Evolutionary conservation across 129 eudicot species (phyloP), one percentile per base, ranked within the genome.

Genomic region (Flaveria bidentis): DNA sequence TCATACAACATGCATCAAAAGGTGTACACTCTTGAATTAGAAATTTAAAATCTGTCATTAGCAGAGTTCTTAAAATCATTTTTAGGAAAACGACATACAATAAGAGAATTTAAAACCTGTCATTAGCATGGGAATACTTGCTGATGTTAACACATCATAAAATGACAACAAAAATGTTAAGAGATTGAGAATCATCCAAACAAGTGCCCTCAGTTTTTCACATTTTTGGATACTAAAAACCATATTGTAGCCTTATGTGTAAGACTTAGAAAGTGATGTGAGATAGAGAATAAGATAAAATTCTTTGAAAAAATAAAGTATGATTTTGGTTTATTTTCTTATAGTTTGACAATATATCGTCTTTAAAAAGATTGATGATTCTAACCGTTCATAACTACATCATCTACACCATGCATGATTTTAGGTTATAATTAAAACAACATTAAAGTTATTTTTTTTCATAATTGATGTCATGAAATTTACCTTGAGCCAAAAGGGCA

Each of bases 401-500:
- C 49, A 69, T 69, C 41, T 36, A 36, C 41, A 36, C 5, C 7
- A 36, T 45, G 53, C 67, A 71, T 28, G 20, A 78, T 61, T 70
- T 4, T 15, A 15, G 28, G 61, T 5, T 15, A 15, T 30, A 53
- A 66, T 30, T n/a, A 69, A 71, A 66, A 58, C 22, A 47, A 0
- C 17, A 1, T 15, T 20, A 23, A 23, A 16, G 2, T 49, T 2
- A 5, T 17, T 58, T 49, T 58, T 58, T 47, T 49, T 62, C 20
- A 64, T 50, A 70, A 67, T 36, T 22, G 61, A 28, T 44, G 33
- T 71, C 58, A 76, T 69, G 85, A 44, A 49, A 18, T 58, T 69
- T 84, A 92, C 97, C 96, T 92, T 89, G 66, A 92, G 96, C 97
- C 97, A 92, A 81, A 39, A 73, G 69, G 97, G 97, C 70, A 92